Conservation (phyloP, 2,329 filamentous ascomycete genomes). For the Trichoderma simmonsii region DNA sequence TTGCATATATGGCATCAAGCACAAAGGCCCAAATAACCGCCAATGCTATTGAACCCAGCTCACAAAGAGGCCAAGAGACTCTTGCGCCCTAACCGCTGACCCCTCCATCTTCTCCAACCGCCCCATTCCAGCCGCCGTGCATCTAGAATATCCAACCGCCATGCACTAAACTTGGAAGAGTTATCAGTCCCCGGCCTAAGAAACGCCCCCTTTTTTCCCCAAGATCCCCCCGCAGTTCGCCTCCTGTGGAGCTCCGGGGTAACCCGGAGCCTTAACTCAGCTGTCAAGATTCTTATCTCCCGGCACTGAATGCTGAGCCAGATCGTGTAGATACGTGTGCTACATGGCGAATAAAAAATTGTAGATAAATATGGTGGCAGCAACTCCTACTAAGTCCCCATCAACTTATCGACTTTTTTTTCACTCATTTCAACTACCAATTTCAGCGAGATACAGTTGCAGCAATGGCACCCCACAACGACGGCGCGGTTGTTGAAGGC, state of each 20-base stretch:
- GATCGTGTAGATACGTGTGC: background rate
- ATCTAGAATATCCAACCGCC: background rate
- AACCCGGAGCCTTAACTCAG: background rate
- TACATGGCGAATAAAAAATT: background rate
- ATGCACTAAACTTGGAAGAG: background rate
- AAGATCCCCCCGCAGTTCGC: background rate
- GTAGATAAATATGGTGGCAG: background rate
- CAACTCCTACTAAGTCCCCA: background rate
- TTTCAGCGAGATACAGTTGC: background rate
- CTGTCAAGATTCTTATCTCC: background rate
- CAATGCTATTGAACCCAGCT: background rate
- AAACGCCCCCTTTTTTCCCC: background rate
- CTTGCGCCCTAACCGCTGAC: background rate
- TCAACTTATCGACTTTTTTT: background rate
- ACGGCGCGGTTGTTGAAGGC: background rate
- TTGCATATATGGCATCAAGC: background rate
- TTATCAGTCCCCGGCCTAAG: background rate
- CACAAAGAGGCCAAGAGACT: constrained; percentile 40
- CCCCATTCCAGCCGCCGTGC: background rate
- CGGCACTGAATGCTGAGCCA: background rate
- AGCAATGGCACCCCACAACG: background rate
- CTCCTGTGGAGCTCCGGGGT: background rate
- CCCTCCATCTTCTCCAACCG: background rate
- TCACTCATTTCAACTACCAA: background rate
- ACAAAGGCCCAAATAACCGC: background rate